Conservation (phyloP, 306 rosid genomes). For the Cajanus cajan region DNA sequence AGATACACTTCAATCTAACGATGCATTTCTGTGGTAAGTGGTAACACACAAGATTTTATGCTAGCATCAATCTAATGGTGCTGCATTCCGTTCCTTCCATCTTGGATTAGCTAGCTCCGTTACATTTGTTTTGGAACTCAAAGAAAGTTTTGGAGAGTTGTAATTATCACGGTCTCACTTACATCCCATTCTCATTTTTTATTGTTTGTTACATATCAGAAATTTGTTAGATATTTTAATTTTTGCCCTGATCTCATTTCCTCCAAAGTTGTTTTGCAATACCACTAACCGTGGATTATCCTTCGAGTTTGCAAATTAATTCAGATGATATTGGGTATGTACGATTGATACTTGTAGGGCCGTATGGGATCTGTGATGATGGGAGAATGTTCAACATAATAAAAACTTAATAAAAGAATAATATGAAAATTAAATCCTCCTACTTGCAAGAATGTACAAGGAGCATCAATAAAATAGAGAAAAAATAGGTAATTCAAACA, state of each 20-base stretch:
- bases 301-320: background rate
- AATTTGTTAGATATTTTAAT: constrained; percentile 33
- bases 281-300: background rate
- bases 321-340: background rate
- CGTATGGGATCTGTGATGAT: no score
- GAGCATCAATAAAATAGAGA: no score
- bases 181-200: background rate
- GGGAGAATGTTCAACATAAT: no score
- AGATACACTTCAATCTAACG: constrained; percentile 11
- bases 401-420: no score
- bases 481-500: no score
- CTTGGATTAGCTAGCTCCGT: background rate
- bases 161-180: constrained; percentile 22
- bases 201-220: constrained; percentile 17
- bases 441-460: no score
- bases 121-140: constrained; percentile 21
- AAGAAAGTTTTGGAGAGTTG: constrained; percentile 36
- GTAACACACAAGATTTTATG: constrained; percentile 14
- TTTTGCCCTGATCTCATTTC: background rate
- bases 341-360: background rate
- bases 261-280: background rate
- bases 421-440: no score
- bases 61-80: constrained; percentile 9
- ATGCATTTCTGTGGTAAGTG: constrained; percentile 27
- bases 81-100: constrained; percentile 10